These are phyloP conservation scores for Euphorbia pulcherrima DNA, from an alignment of 345 rosid species.

Conservation along the genomic window DNA sequence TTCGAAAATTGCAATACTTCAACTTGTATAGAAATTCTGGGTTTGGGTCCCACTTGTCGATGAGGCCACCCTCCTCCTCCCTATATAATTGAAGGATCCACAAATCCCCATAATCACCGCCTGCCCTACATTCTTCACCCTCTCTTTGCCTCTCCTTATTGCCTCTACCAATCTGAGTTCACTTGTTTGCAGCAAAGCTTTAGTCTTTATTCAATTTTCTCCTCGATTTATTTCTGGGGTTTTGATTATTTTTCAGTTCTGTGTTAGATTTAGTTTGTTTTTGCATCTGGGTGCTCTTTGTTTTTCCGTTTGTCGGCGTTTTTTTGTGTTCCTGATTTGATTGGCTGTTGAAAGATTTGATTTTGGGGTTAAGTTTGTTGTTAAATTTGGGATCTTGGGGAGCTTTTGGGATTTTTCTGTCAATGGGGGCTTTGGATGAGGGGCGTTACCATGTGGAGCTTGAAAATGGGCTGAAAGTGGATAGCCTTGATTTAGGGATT, in stretches of 20 bases:
- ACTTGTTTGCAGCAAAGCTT: not conserved
- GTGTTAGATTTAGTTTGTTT: not conserved
- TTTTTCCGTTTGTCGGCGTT: not conserved
- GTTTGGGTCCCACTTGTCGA: not conserved
- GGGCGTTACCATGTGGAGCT: conserved; percentile 56
- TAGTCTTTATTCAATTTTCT: not conserved
- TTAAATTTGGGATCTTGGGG: not conserved
- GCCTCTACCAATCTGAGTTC: not conserved
- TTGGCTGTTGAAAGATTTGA: not conserved
- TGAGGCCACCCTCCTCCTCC: not conserved
- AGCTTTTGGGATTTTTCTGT: conserved; percentile 20
- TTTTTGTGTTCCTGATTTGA: not conserved
- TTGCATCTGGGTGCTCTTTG: conserved; percentile 10
- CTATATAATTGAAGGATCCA: conserved; percentile 27
- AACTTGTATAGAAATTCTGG: not conserved
- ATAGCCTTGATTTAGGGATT: conserved; percentile 38
- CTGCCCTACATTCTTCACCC: conserved; percentile 37
- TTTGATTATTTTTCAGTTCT: not conserved
- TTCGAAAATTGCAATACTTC: not conserved
- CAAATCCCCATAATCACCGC: conserved; percentile 38
- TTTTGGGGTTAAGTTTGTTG: not conserved
- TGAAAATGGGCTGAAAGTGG: conserved; percentile 49
- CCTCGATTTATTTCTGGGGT: not conserved
- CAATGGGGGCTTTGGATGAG: conserved; percentile 78
- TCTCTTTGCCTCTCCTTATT: not conserved